phyloP scores from a whole-genome alignment of 106 monocot genomes.

The Chionographis japonica region DNA sequence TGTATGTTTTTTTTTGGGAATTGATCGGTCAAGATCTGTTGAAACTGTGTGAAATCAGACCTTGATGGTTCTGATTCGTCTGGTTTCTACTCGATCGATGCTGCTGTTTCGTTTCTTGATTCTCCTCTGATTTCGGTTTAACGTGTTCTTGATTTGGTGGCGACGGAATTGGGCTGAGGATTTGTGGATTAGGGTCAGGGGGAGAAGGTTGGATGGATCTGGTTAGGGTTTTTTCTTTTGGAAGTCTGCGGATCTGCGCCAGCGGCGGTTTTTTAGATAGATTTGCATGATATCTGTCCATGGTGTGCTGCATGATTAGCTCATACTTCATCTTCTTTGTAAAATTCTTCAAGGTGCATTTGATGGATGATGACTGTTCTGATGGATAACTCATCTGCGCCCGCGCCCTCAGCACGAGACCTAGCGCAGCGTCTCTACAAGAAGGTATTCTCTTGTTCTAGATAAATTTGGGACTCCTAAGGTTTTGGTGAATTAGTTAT shows the following conservation, averaged over 20 bases:
- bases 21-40: too few relatives aligned
- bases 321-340: background rate
- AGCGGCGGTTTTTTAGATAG: background rate
- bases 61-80: too few relatives aligned
- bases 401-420: constrained; percentile 36
- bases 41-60: too few relatives aligned
- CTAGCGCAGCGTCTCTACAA: constrained; percentile 49
- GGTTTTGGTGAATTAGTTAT: background rate
- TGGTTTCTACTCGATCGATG: too few relatives aligned
- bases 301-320: background rate
- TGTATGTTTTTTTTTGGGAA: too few relatives aligned
- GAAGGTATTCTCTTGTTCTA: constrained; percentile 34
- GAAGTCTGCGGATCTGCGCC: background rate
- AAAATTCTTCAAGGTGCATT: constrained; percentile 1
- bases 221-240: background rate
- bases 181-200: constrained; percentile 8
- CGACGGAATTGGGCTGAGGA: background rate
- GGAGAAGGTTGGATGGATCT: background rate
- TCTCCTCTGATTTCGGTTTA: background rate
- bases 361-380: constrained; percentile 88
- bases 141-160: background rate
- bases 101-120: too few relatives aligned
- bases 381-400: constrained; percentile 63
- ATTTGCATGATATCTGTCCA: background rate
- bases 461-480: too few relatives aligned